Percentiles rank a stretch among this genome's conserved stretches.
Conservation (phyloP, 352 stramenopile genomes). For the Saprolegnia diclina region DNA sequence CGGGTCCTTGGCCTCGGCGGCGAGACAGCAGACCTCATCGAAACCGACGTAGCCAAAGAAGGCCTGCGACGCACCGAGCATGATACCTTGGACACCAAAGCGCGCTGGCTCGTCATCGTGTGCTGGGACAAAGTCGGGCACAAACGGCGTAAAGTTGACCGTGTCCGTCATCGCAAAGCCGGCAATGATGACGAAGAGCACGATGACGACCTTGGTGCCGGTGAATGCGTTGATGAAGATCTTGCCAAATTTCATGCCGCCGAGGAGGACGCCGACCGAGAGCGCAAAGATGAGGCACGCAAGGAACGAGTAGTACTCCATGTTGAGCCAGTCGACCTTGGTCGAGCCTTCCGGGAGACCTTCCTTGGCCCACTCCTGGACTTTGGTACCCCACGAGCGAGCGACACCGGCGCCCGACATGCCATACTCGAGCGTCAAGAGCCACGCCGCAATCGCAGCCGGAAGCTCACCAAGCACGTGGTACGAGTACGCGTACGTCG, state of each 20-base stretch:
- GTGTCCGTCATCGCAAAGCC: conserved; percentile 46
- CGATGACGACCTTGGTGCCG: conserved; percentile 37
- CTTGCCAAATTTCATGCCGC: conserved; percentile 48
- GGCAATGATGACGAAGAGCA: conserved; percentile 60
- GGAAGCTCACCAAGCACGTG: conserved; percentile 61
- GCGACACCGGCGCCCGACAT: conserved; percentile 57
- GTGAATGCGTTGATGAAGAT: conserved; percentile 46
- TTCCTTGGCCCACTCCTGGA: conserved; percentile 34
- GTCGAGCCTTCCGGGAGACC: background rate
- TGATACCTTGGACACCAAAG: conserved; percentile 37
- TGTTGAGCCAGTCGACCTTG: conserved; percentile 20
- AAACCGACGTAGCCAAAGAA: conserved; percentile 85
- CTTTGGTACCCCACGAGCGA: conserved; percentile 67
- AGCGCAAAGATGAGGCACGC: conserved; percentile 35
- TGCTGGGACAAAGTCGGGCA: conserved; percentile 27
- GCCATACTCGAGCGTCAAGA: conserved; percentile 64
- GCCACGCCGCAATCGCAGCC: conserved; percentile 48
- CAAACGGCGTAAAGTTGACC: conserved; percentile 52
- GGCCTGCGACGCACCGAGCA: conserved; percentile 48
- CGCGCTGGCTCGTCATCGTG: background rate
- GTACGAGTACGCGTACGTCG: conserved; percentile 67
- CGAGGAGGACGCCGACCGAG: conserved; percentile 35
- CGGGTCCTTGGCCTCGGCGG: conserved; percentile 36
- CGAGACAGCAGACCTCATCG: conserved; percentile 74
- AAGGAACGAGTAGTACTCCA: conserved; percentile 30